A percentile compares a stretch with the other conserved stretches of the same genome.
These are phyloP conservation scores for Malassezia vespertilionis DNA, from an alignment of 1,284 basidiomycete species.

Conservation along the genomic window DNA sequence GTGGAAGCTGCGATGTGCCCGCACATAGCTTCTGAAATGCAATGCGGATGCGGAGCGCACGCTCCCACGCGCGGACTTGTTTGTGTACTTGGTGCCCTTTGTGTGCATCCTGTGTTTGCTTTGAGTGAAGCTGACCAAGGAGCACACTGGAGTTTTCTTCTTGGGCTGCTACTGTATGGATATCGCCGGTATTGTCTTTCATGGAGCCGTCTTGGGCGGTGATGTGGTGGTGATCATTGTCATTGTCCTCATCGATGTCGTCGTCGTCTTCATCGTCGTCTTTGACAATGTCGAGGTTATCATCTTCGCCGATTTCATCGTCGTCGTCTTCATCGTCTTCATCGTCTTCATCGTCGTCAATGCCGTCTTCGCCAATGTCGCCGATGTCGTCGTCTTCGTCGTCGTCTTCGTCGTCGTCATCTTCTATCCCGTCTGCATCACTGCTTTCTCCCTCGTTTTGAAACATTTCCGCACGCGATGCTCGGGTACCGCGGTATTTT, in stretches of 20 bases:
- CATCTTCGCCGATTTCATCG: slow-evolving; percentile 12
- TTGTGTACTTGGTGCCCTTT: slow-evolving; percentile 32
- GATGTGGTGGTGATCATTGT: neutral
- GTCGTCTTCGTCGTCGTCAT: slow-evolving; percentile 2
- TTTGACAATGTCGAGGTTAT: slow-evolving; percentile 8
- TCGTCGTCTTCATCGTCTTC: slow-evolving; percentile 15
- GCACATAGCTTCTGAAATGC: slow-evolving; percentile 24
- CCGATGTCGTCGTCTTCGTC: slow-evolving; percentile 6
- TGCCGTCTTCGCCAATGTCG: slow-evolving; percentile 12
- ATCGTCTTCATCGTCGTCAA: slow-evolving; percentile 10
- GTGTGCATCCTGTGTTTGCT: slow-evolving; percentile 29
- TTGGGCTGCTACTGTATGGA: slow-evolving; percentile 22
- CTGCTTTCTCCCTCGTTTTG: slow-evolving; percentile 18
- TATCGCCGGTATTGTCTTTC: neutral
- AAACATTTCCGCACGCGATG: slow-evolving; percentile 29
- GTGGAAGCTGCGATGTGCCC: slow-evolving; percentile 6
- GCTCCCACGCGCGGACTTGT: slow-evolving; percentile 34
- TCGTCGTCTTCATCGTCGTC: slow-evolving; percentile 14
- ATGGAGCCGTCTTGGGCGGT: slow-evolving; percentile 4
- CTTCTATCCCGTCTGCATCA: slow-evolving; percentile 2
- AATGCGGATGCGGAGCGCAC: slow-evolving; percentile 32
- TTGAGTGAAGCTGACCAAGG: slow-evolving; percentile 24
- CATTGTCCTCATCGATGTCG: neutral
- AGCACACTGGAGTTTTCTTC: slow-evolving; percentile 22
- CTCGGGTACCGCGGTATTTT: slow-evolving; percentile 27